Conservation (phyloP, 2,329 filamentous ascomycete species). For the Rutstroemia sp. region DNA sequence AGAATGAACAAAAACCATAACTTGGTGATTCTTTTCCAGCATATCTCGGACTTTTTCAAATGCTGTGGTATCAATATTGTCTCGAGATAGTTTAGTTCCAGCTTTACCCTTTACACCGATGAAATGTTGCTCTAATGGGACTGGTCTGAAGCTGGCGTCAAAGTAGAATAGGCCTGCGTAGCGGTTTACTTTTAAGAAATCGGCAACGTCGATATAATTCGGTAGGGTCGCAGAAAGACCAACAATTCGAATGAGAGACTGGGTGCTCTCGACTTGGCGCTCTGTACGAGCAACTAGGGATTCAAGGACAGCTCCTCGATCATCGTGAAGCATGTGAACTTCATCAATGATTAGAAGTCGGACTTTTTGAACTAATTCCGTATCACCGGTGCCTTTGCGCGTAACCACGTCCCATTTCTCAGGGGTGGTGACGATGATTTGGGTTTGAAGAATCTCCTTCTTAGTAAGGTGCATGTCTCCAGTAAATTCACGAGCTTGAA, state of each 20-base stretch:
- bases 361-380: conserved; percentile 95
- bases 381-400: conserved; percentile 92
- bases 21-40: conserved; percentile 84
- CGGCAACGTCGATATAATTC: conserved; percentile 93
- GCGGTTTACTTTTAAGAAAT: conserved; percentile 94
- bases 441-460: conserved; percentile 87
- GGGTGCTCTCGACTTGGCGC: conserved; percentile 94
- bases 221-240: conserved; percentile 92
- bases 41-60: conserved; percentile 96
- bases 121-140: conserved; percentile 95
- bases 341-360: conserved; percentile 95
- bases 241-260: conserved; percentile 92
- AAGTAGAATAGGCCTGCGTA: conserved; percentile 94
- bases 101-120: conserved; percentile 91
- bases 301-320: conserved; percentile 91
- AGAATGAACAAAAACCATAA: conserved; percentile 99
- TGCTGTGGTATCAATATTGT: conserved; percentile 79
- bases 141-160: conserved; percentile 88
- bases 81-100: conserved; percentile 70
- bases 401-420: conserved; percentile 99
- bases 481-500: conserved; percentile 87
- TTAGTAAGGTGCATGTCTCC: conserved; percentile 99
- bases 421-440: conserved; percentile 96
- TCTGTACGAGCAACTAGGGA: conserved; percentile 92
- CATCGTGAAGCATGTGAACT: conserved; percentile 98